phyloP scores from a whole-genome alignment of 371 early-diverging fungal species.

The Batrachochytrium dendrobatidis region DNA sequence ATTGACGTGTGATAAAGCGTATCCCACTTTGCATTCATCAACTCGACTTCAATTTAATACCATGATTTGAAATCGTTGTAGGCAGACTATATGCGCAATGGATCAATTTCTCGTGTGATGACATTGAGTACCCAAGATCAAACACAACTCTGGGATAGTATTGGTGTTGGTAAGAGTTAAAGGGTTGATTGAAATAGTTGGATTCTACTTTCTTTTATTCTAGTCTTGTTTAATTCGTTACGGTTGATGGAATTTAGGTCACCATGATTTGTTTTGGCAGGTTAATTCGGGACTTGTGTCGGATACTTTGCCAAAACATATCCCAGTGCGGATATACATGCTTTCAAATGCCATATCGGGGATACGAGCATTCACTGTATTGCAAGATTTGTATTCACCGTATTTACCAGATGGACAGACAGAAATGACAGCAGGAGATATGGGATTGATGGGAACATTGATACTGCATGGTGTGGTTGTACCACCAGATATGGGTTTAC shows the following conservation, averaged over 20 bases:
- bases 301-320: constrained; percentile 30
- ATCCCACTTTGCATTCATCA: background rate
- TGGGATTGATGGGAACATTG: constrained; percentile 8
- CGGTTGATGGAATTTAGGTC: constrained; percentile 22
- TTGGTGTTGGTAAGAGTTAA: background rate
- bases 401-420: background rate
- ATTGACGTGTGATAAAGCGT: too few relatives aligned
- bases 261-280: constrained; percentile 54
- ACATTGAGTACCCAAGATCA: constrained; percentile 65
- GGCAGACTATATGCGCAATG: constrained; percentile 68
- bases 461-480: constrained; percentile 53
- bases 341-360: constrained; percentile 42
- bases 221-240: background rate
- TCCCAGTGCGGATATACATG: constrained; percentile 55
- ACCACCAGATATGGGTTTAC: constrained; percentile 51
- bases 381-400: constrained; percentile 51
- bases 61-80: too few relatives aligned
- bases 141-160: constrained; percentile 58
- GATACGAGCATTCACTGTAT: constrained; percentile 20
- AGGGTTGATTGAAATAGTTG: background rate
- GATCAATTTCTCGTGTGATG: constrained; percentile 66
- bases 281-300: constrained; percentile 52
- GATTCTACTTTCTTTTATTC: background rate
- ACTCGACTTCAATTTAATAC: too few relatives aligned
- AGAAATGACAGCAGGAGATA: background rate